phyloP scores from a whole-genome alignment of 1,284 basidiomycete genomes.

The Ustilago curta region DNA sequence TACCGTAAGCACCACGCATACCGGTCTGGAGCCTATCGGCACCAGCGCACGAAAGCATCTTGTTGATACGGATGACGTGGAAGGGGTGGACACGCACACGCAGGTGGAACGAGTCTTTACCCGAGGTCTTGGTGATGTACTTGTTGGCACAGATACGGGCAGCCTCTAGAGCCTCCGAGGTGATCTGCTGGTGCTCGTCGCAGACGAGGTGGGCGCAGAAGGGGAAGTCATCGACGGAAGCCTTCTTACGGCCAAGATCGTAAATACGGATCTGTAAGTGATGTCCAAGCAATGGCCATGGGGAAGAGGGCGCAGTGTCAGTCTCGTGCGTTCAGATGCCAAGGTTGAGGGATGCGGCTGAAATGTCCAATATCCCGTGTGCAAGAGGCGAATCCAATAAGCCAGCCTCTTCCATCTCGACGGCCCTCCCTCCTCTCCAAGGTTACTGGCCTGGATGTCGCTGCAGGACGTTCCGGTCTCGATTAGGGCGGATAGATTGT shows the following conservation, averaged over 20 bases:
- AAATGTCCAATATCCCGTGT: background rate
- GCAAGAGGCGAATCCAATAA: slow-evolving; percentile 14
- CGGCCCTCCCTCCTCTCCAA: too few relatives aligned
- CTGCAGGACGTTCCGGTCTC: too few relatives aligned
- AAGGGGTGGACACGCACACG: slow-evolving; percentile 97
- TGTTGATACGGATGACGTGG: slow-evolving; percentile 99
- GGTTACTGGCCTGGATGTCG: too few relatives aligned
- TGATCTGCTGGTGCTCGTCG: slow-evolving; percentile 98
- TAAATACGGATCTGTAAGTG: slow-evolving; percentile 67
- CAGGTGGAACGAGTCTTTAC: slow-evolving; percentile 99
- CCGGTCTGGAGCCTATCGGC: slow-evolving; percentile 96
- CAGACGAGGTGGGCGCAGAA: slow-evolving; percentile 87
- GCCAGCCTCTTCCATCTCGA: slow-evolving; percentile 2
- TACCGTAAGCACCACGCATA: slow-evolving; percentile 99
- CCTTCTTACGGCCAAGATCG: slow-evolving; percentile 94
- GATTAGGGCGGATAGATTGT: too few relatives aligned
- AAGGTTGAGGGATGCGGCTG: background rate
- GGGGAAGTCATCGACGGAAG: slow-evolving; percentile 92
- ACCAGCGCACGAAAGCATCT: slow-evolving; percentile 99
- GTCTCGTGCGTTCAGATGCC: background rate
- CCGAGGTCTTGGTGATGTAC: slow-evolving; percentile 97
- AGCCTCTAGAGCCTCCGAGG: slow-evolving; percentile 94
- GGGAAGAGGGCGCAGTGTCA: slow-evolving; percentile 1
- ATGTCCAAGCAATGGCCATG: background rate
- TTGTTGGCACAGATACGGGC: slow-evolving; percentile 99